A percentile compares a stretch with the other conserved stretches of the same genome.
These are phyloP conservation scores for Fusarium pseudoanthophilum DNA, from an alignment of 2,329 filamentous ascomycete genomes.

Conservation along the genomic window DNA sequence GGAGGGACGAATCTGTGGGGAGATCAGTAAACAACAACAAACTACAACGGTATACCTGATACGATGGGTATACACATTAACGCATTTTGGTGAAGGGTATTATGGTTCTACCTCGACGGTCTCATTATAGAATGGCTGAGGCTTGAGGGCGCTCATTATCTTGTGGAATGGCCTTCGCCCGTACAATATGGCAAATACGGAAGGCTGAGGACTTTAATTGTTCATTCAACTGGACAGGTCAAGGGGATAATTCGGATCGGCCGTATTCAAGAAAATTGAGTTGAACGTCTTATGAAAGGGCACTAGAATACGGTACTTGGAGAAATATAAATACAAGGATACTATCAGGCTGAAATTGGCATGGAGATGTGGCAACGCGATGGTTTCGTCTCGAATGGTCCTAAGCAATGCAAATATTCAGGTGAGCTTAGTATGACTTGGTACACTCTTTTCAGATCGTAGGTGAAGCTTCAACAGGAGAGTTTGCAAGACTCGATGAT, in stretches of 20 bases:
- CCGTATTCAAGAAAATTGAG: background rate
- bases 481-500: too few species aligned
- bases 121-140: background rate
- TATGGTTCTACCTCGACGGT: background rate
- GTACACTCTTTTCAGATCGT: background rate
- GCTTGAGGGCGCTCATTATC: background rate
- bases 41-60: background rate
- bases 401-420: accelerated
- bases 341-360: background rate
- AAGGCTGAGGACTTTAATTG: background rate
- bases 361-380: accelerated
- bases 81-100: background rate
- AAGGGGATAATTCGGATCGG: background rate
- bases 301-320: background rate
- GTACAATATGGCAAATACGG: background rate
- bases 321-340: background rate
- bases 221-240: background rate
- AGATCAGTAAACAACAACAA: background rate
- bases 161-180: background rate
- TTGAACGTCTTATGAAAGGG: background rate
- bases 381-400: too few species aligned
- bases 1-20: constrained; percentile 23
- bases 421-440: background rate
- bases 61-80: constrained; percentile 16
- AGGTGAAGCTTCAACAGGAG: background rate